phyloP scores from a whole-genome alignment of 768 basidiomycete species.

The Basidioascus undulatus region DNA sequence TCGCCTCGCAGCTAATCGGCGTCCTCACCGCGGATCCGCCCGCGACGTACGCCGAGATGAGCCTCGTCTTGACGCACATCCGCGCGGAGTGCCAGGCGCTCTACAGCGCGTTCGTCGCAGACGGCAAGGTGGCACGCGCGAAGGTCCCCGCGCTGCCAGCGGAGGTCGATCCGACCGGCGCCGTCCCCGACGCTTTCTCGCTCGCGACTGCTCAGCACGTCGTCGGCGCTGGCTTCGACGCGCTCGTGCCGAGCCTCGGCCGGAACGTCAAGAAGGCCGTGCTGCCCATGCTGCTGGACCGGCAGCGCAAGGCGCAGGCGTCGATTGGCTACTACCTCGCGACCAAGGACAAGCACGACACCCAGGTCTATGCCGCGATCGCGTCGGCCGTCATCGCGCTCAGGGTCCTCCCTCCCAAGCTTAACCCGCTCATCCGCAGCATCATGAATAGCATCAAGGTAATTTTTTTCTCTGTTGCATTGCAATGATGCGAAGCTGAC shows the following conservation, averaged over 20 bases:
- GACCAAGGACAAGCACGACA: slow-evolving; percentile 62
- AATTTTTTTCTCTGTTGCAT: background rate
- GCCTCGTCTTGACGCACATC: slow-evolving; percentile 50
- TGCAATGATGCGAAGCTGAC: too few relatives aligned
- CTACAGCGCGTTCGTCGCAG: slow-evolving; percentile 56
- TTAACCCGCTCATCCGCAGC: slow-evolving; percentile 86
- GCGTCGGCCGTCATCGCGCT: slow-evolving; percentile 79
- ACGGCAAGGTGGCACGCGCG: slow-evolving; percentile 60
- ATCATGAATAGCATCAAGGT: slow-evolving; percentile 97
- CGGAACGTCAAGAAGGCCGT: slow-evolving; percentile 50
- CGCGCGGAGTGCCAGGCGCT: slow-evolving; percentile 54
- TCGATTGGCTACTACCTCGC: slow-evolving; percentile 59
- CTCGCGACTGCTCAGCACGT: slow-evolving; percentile 50
- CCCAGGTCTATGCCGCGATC: slow-evolving; percentile 66
- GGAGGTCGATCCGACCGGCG: slow-evolving; percentile 50
- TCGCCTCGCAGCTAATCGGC: slow-evolving; percentile 40
- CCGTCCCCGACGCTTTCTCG: slow-evolving; percentile 42
- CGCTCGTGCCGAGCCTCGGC: slow-evolving; percentile 48
- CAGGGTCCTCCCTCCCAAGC: slow-evolving; percentile 63
- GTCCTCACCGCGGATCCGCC: slow-evolving; percentile 57
- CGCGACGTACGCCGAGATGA: slow-evolving; percentile 73
- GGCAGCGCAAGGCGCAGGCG: slow-evolving; percentile 37
- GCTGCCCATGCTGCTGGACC: slow-evolving; percentile 46
- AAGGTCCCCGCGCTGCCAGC: slow-evolving; percentile 52
- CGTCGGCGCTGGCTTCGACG: slow-evolving; percentile 41